phyloP scores from a whole-genome alignment of 495 filamentous ascomycete species.

The Penicillium argentinense region DNA sequence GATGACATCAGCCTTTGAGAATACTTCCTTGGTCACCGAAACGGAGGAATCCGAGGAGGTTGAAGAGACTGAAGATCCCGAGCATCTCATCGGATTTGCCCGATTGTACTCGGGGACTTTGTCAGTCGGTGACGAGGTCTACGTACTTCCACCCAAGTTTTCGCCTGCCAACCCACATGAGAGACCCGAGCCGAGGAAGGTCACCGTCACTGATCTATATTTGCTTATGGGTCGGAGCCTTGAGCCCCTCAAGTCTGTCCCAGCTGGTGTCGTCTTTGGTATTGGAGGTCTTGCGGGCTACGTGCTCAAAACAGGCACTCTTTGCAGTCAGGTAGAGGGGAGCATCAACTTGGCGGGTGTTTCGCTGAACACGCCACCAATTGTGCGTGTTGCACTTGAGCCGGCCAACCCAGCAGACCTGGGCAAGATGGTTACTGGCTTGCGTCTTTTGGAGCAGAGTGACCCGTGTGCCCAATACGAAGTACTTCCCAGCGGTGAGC shows the following conservation, averaged over 20 bases:
- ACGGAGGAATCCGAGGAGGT: slow-evolving; percentile 34
- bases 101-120: slow-evolving; percentile 89
- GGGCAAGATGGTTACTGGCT: slow-evolving; percentile 87
- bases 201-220: slow-evolving; percentile 85
- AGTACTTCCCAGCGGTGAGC: slow-evolving; percentile 88
- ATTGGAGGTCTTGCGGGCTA: slow-evolving; percentile 88
- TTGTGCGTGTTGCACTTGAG: slow-evolving; percentile 93
- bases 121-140: slow-evolving; percentile 85
- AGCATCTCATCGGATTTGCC: slow-evolving; percentile 93
- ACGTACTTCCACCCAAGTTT: slow-evolving; percentile 90
- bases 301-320: slow-evolving; percentile 90
- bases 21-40: slow-evolving; percentile 49
- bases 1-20: slow-evolving; percentile 56
- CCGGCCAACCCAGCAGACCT: slow-evolving; percentile 84
- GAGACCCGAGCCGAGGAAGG: slow-evolving; percentile 74
- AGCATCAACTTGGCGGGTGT: slow-evolving; percentile 91
- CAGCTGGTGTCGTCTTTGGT: slow-evolving; percentile 95
- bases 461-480: slow-evolving; percentile 97
- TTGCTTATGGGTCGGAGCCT: slow-evolving; percentile 93
- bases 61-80: slow-evolving; percentile 61
- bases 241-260: slow-evolving; percentile 78
- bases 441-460: slow-evolving; percentile 86
- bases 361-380: slow-evolving; percentile 74
- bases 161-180: slow-evolving; percentile 75
- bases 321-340: slow-evolving; percentile 86